These are phyloP conservation scores for Naganishia friedmannii DNA, from an alignment of 768 basidiomycete genomes.

Conservation along the genomic window DNA sequence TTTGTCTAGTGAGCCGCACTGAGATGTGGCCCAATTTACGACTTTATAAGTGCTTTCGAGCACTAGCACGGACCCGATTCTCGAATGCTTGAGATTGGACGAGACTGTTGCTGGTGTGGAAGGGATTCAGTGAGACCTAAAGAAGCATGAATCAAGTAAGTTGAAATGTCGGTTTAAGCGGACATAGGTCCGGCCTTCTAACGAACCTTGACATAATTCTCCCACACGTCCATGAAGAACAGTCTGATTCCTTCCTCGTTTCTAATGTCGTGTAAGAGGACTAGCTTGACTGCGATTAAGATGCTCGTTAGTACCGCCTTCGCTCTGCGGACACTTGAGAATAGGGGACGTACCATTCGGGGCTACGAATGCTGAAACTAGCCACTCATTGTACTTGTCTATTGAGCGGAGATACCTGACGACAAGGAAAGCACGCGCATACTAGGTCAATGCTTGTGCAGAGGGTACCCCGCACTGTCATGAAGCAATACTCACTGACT, in stretches of 20 bases:
- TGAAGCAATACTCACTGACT: slow-evolving; percentile 43
- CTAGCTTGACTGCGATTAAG: slow-evolving; percentile 72
- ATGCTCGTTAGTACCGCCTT: background rate
- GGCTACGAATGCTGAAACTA: slow-evolving; percentile 90
- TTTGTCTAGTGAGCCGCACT: too few species aligned
- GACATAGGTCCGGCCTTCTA: slow-evolving; percentile 35
- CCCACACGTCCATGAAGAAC: slow-evolving; percentile 96
- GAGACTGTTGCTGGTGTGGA: slow-evolving; percentile 81
- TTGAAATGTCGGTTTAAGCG: background rate
- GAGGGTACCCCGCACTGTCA: background rate
- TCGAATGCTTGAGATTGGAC: slow-evolving; percentile 83
- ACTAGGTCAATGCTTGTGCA: background rate
- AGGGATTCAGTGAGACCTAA: slow-evolving; percentile 89
- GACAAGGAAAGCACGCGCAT: background rate
- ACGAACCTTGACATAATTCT: slow-evolving; percentile 96
- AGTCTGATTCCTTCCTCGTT: slow-evolving; percentile 93
- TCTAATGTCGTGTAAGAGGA: slow-evolving; percentile 88
- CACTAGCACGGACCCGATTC: slow-evolving; percentile 74
- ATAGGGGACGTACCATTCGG: slow-evolving; percentile 72
- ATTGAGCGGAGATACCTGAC: slow-evolving; percentile 88
- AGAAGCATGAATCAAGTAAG: background rate
- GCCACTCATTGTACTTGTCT: slow-evolving; percentile 99
- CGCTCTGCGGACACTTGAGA: background rate
- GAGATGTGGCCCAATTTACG: background rate
- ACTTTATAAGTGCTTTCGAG: slow-evolving; percentile 70